A percentile compares a stretch with the other conserved stretches of the same genome.
phyloP scores from a whole-genome alignment of 2,329 filamentous ascomycete genomes.

The Fusarium phyllophilum region DNA sequence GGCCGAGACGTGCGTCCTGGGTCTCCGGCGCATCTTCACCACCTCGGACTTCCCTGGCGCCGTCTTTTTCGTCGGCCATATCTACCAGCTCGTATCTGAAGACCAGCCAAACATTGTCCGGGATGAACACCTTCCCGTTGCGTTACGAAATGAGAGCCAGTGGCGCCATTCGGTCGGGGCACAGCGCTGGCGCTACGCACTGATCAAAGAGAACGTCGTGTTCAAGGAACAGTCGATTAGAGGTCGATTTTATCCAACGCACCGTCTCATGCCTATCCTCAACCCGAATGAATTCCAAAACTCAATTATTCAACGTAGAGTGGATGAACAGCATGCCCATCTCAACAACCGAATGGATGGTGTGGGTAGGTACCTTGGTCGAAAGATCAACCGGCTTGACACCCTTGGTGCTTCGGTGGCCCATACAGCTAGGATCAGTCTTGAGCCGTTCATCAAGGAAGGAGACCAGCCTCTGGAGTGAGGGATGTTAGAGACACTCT shows the following conservation, averaged over 20 bases:
- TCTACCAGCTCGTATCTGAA: conserved; percentile 51
- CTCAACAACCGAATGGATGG: conserved; percentile 65
- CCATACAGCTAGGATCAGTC: conserved; percentile 47
- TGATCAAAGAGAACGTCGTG: conserved; percentile 58
- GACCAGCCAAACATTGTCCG: conserved; percentile 45
- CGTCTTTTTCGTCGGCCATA: conserved; percentile 55
- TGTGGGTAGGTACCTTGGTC: conserved; percentile 53
- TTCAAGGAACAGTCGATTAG: conserved; percentile 60
- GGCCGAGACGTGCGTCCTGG: conserved; percentile 49
- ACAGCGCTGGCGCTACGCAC: conserved; percentile 51
- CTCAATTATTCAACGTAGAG: conserved; percentile 50
- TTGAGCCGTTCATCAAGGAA: conserved; percentile 53
- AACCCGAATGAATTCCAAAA: conserved; percentile 53
- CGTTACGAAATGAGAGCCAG: conserved; percentile 52
- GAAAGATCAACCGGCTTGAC: conserved; percentile 53
- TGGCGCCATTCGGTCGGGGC: conserved; percentile 52
- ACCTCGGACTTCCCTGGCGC: conserved; percentile 48
- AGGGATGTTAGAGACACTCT: background rate
- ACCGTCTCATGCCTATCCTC: conserved; percentile 62
- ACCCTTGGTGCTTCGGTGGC: conserved; percentile 57
- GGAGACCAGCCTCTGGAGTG: conserved; percentile 37
- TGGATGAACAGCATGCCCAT: conserved; percentile 58
- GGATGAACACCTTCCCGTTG: conserved; percentile 54
- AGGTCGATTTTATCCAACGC: conserved; percentile 69
- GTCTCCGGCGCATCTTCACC: conserved; percentile 54